phyloP scores from a whole-genome alignment of 78 protist species.

The Dictyostelium brefeldianum region DNA sequence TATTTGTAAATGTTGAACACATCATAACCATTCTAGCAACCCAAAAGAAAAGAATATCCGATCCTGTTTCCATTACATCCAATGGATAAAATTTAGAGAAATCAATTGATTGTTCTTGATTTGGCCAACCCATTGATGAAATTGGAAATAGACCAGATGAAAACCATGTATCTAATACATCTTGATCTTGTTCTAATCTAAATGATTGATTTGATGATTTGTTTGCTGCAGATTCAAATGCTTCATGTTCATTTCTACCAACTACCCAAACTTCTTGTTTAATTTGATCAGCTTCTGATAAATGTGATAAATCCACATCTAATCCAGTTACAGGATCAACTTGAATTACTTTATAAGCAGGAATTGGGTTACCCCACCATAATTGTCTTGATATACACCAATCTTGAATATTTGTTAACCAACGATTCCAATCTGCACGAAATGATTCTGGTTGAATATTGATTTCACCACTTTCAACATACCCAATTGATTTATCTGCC shows the following conservation, averaged over 20 bases:
- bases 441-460: constrained; percentile 87
- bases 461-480: constrained; percentile 85
- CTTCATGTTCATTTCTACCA: constrained; percentile 57
- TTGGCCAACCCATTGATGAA: constrained; percentile 98
- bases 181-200: constrained; percentile 96
- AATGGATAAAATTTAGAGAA: constrained; percentile 94
- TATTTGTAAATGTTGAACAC: constrained; percentile 90
- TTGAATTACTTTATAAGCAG: constrained; percentile 92
- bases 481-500: constrained; percentile 77
- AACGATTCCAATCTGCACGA: constrained; percentile 83
- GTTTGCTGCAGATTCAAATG: constrained; percentile 65
- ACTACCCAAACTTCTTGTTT: constrained; percentile 66
- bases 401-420: constrained; percentile 83
- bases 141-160: constrained; percentile 99
- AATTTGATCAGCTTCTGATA: constrained; percentile 1
- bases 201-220: constrained; percentile 63
- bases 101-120: constrained; percentile 84
- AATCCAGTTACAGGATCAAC: background rate
- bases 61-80: constrained; percentile 99
- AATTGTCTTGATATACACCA: constrained; percentile 99
- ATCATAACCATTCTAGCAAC: constrained; percentile 99
- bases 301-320: background rate
- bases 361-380: constrained; percentile 99
- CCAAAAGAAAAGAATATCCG: constrained; percentile 99
- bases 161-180: constrained; percentile 99